Percentiles rank a stretch among this genome's conserved stretches.
Conservation (phyloP, 1,139 yeast species). For the Nakaseomyces delphensis region DNA sequence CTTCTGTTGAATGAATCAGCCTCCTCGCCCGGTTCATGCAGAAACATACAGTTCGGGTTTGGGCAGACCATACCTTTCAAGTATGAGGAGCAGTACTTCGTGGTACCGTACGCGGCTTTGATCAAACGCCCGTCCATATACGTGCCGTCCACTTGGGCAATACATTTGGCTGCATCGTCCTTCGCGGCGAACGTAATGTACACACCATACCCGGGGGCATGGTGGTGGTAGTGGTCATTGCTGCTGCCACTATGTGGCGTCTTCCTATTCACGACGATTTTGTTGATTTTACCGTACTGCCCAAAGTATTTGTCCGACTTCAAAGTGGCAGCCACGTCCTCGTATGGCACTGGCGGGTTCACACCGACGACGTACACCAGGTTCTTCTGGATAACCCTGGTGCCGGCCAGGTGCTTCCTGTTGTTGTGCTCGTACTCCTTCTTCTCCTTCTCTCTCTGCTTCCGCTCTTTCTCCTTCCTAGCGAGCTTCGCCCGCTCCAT, state of each 20-base stretch:
- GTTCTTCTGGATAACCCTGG: conserved; percentile 95
- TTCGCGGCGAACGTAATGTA: conserved; percentile 88
- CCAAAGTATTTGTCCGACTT: conserved; percentile 94
- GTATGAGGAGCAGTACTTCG: conserved; percentile 94
- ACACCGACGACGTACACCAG: conserved; percentile 93
- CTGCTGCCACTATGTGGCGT: conserved; percentile 36
- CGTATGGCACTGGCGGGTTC: conserved; percentile 78
- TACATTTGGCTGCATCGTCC: conserved; percentile 92
- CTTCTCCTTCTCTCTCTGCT: conserved; percentile 83
- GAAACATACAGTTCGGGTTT: conserved; percentile 97
- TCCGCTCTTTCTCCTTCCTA: conserved; percentile 75
- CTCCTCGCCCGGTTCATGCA: conserved; percentile 99
- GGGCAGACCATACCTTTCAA: conserved; percentile 94
- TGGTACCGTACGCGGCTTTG: conserved; percentile 96
- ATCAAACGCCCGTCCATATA: conserved; percentile 79
- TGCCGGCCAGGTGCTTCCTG: conserved; percentile 90
- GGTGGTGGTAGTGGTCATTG: conserved; percentile 32
- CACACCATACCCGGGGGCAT: conserved; percentile 78
- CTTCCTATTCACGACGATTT: conserved; percentile 85
- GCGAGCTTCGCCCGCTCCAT: conserved; percentile 71
- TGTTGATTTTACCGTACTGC: conserved; percentile 91
- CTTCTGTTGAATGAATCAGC: conserved; percentile 95
- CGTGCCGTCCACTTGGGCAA: conserved; percentile 89
- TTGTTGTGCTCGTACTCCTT: conserved; percentile 84
- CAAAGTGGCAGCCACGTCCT: conserved; percentile 76